Evolutionary conservation across 306 rosid genomes (phyloP), one percentile per base, ranked within the genome.

Genomic region (Quillaja saponaria): DNA sequence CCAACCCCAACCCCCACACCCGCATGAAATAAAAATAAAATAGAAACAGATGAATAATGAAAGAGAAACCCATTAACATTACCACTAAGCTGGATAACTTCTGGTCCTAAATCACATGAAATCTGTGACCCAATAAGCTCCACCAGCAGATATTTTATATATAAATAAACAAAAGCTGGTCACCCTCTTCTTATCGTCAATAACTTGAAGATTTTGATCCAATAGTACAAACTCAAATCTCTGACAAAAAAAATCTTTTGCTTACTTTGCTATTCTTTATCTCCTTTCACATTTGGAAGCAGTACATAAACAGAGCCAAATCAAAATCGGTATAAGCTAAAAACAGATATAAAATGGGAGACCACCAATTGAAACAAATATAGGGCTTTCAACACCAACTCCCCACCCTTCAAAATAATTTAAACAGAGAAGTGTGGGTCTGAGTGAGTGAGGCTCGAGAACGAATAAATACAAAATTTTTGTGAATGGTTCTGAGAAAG

Each of bases 91-190:
- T 20, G 45, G 58, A 63, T 58, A 63, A 61, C 38, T 20, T 40
- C 25, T 55, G 52, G 12, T 50, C 28, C 18, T 44, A 70, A 67
- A 65, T 25, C 59, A 63, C 79, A 73, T 67, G 73, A 75, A 77
- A 53, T 49, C 38, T 13, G 51, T 49, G 44, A 9, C 40, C 50
- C 14, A 60, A 12, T 16, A 56, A 70, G 41, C 35, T 40, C 1
- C 2, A 47, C 7, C n/a, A 4, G 6, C 1, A 40, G 5, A 35
- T 18, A 48, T 64, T 47, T 49, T 55, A 48, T 14, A 44, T 34
- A 52, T 0, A 28, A 34, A 54, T 55, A 13, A 17, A 40, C 6
- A 45, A 41, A 14, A 6, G 45, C 10, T 13, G 14, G 49, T 19
- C 16, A 39, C 52, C 14, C 63, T 12, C 20, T 10, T 16, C 10